phyloP scores from a whole-genome alignment of 306 rosid genomes.

The Medicago arabica region DNA sequence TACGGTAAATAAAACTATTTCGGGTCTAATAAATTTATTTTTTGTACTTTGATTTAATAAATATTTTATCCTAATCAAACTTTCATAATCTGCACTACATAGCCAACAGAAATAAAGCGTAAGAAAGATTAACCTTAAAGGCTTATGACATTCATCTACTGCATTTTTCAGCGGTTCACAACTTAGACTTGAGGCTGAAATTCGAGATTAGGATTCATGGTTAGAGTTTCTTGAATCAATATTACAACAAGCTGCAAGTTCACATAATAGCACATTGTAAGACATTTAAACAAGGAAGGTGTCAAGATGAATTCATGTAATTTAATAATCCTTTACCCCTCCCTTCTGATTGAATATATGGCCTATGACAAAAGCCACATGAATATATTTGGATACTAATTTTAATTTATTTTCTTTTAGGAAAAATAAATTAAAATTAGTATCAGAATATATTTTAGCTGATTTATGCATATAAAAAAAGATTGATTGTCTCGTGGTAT shows the following conservation, averaged over 20 bases:
- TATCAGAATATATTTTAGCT: too few species aligned
- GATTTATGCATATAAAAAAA: too few species aligned
- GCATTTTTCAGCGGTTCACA: conserved; percentile 50
- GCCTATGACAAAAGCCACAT: conserved; percentile 73
- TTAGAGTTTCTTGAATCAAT: conserved; percentile 81
- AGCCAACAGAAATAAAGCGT: not conserved
- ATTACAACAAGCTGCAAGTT: conserved; percentile 63
- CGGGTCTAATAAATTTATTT: conserved; percentile 4
- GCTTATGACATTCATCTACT: not conserved
- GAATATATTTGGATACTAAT: too few species aligned
- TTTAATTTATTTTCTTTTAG: too few species aligned
- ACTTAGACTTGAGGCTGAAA: conserved; percentile 53
- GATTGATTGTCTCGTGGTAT: too few species aligned
- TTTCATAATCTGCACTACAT: not conserved
- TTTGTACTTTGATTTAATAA: not conserved
- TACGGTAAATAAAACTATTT: not conserved
- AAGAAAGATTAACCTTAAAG: not conserved
- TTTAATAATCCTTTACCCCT: conserved; percentile 60
- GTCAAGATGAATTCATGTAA: not conserved
- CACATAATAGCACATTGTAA: conserved; percentile 30
- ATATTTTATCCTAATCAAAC: conserved; percentile 26
- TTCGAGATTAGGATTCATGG: conserved; percentile 50
- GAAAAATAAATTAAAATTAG: too few species aligned
- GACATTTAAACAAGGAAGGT: conserved; percentile 27
- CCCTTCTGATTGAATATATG: conserved; percentile 85